phyloP scores from a whole-genome alignment of 2,329 filamentous ascomycete species.

The Stachybotrys echinatus region DNA sequence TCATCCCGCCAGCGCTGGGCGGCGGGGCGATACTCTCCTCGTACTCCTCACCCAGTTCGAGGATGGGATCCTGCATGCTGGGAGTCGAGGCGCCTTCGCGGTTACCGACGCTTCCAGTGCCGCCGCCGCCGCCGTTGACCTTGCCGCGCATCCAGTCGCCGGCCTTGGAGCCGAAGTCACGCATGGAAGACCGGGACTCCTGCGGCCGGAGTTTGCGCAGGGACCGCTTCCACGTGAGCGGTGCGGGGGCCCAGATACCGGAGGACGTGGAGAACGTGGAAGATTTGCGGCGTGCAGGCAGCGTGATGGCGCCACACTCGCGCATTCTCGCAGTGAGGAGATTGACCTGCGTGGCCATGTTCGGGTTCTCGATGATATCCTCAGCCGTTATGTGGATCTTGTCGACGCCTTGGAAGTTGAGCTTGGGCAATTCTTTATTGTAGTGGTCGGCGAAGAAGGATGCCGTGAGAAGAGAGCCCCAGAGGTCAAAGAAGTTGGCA shows the following conservation, averaged over 20 bases:
- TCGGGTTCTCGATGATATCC: slow-evolving; percentile 45
- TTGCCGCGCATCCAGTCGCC: slow-evolving; percentile 21
- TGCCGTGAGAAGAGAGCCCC: slow-evolving; percentile 43
- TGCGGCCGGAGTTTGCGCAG: slow-evolving; percentile 12
- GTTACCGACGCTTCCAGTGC: slow-evolving; percentile 2
- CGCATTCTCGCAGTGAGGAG: slow-evolving; percentile 25
- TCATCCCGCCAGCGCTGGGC: background rate
- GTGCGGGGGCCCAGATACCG: slow-evolving; percentile 1
- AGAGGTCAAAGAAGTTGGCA: slow-evolving; percentile 46
- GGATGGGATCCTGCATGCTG: background rate
- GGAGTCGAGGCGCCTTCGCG: background rate
- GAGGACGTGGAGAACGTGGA: background rate
- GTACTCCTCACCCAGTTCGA: background rate
- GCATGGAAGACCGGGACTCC: slow-evolving; percentile 12
- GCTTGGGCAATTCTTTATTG: slow-evolving; percentile 33
- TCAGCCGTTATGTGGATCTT: slow-evolving; percentile 36
- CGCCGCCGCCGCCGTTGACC: slow-evolving; percentile 7
- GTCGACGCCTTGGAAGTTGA: slow-evolving; percentile 30
- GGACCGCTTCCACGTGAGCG: slow-evolving; percentile 12
- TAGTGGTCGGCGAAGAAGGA: slow-evolving; percentile 39
- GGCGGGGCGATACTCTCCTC: background rate
- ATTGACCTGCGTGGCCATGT: slow-evolving; percentile 44
- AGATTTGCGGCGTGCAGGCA: slow-evolving; percentile 10
- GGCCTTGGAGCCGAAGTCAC: slow-evolving; percentile 16
- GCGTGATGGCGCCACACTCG: slow-evolving; percentile 9